Evolutionary conservation across 768 basidiomycete species (phyloP).

Genomic region (Tylopilus vinaceipallidus): DNA sequence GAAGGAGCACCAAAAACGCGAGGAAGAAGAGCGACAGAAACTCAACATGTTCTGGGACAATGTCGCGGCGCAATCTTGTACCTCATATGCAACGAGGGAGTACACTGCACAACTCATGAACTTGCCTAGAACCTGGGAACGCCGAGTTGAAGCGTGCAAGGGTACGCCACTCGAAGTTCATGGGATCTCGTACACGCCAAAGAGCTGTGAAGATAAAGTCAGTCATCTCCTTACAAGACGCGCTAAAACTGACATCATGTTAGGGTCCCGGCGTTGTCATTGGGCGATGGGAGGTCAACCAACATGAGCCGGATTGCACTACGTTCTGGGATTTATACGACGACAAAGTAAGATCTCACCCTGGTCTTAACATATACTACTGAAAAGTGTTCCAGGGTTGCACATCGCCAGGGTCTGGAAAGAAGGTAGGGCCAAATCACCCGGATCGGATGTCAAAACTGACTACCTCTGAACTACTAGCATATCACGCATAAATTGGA

Average conservation of each 20-base stretch:
- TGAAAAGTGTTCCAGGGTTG: slow-evolving; percentile 21
- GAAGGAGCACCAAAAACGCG: slow-evolving; percentile 14
- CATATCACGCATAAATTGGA: slow-evolving; percentile 25
- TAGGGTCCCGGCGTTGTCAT: slow-evolving; percentile 20
- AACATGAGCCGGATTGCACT: slow-evolving; percentile 27
- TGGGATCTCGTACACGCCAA: slow-evolving; percentile 17
- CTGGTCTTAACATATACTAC: background rate
- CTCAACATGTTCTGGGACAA: slow-evolving; percentile 23
- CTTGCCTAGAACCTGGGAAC: slow-evolving; percentile 21
- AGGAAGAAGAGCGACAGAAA: slow-evolving; percentile 25
- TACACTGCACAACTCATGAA: slow-evolving; percentile 32
- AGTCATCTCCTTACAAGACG: background rate
- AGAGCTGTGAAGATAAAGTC: slow-evolving; percentile 25
- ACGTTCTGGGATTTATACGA: slow-evolving; percentile 25
- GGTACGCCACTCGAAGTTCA: slow-evolving; percentile 21
- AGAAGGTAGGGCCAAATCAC: slow-evolving; percentile 10
- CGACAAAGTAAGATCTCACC: slow-evolving; percentile 21
- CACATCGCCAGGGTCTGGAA: slow-evolving; percentile 20
- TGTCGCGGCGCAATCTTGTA: slow-evolving; percentile 22
- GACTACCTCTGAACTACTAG: slow-evolving; percentile 19
- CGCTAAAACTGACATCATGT: background rate
- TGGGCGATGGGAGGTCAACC: slow-evolving; percentile 28
- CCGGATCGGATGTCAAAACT: background rate
- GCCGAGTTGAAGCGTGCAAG: slow-evolving; percentile 23
- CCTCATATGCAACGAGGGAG: slow-evolving; percentile 26